Evolutionary conservation across 106 monocot species (phyloP).

Genomic region (Allium sativum): DNA sequence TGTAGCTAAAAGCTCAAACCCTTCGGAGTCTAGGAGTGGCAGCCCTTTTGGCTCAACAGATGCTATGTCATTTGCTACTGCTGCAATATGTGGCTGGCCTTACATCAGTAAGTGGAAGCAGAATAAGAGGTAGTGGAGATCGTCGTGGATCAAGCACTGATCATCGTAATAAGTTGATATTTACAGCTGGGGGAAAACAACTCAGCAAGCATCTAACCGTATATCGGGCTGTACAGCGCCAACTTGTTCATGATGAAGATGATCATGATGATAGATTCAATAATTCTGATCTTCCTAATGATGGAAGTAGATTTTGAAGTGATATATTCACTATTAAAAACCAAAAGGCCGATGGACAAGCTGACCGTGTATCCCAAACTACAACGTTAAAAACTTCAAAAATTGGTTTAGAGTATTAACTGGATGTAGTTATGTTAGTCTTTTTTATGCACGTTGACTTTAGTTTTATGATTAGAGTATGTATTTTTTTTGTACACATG

Average conservation of each 20-base stretch:
- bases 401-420: no score
- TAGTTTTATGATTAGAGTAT: no score
- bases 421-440: no score
- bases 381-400: constrained; percentile 26
- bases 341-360: constrained; percentile 64
- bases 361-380: constrained; percentile 36
- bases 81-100: constrained; percentile 96
- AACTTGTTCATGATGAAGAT: constrained; percentile 75
- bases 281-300: constrained; percentile 43
- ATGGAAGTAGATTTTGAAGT: constrained; percentile 75
- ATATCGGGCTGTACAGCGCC: constrained; percentile 92
- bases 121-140: constrained; percentile 65
- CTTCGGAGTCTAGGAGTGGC: constrained; percentile 45
- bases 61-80: constrained; percentile 96
- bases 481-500: no score
- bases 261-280: constrained; percentile 48
- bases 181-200: constrained; percentile 74
- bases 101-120: constrained; percentile 72
- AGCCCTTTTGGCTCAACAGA: constrained; percentile 68
- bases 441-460: no score
- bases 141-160: constrained; percentile 30
- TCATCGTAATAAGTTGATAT: constrained; percentile 68
- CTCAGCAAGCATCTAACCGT: constrained; percentile 79
- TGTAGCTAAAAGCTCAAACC: constrained; percentile 27
- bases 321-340: constrained; percentile 94